Base-by-base conservation (phyloP, 2,329 filamentous ascomycete genomes). In the Alternaria alternata region DNA sequence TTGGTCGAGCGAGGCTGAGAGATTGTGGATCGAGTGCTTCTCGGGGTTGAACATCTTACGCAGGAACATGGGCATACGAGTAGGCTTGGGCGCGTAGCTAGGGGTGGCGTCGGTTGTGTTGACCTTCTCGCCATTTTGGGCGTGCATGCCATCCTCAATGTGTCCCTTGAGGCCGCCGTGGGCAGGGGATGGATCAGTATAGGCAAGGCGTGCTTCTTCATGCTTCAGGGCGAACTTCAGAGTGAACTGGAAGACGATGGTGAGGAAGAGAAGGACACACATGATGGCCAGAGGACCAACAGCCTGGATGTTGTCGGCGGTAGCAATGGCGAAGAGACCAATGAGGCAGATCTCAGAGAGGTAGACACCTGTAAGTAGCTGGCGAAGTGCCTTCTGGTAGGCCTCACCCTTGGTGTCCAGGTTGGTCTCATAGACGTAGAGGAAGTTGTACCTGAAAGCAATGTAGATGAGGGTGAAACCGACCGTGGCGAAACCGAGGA, bases 401-500 rank as follows among this genome's bases (percentile, higher is more conserved):
- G 78, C 77, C 16, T 77, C 77, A 41, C 82, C 82, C 62, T 81
- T 80, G 28, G 82, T 84, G 61, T 84, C 82, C 53, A 82, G 76
- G 39, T 76, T 65, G 57, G 80, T 80, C 60, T 80, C 81, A 67
- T 81, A 81, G 12, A 82, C 80, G 66, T 82, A 84, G 11, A 84
- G 77, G 64, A 83, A 75, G 60, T 82, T 83, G 75, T 84, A 84
- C 18, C 81, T 79, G 70, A 81, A 84, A 52, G 79, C 81, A 42
- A 83, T 62, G 69, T 83, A 84, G 61, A 82, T 77, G 7, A 84
- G 74, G 32, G 66, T 69, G 28, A 84, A 72, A 16, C 82, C 81
- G 14, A 83, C 67, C 7, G 75, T 75, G 5, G 80, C 78, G 62
- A 84, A 84, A 38, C 80, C 80, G 1, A 84, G 71, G 7, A 83